Evolutionary conservation across 495 filamentous ascomycete genomes (phyloP).

Genomic region (Amphirosellinia nigrospora): DNA sequence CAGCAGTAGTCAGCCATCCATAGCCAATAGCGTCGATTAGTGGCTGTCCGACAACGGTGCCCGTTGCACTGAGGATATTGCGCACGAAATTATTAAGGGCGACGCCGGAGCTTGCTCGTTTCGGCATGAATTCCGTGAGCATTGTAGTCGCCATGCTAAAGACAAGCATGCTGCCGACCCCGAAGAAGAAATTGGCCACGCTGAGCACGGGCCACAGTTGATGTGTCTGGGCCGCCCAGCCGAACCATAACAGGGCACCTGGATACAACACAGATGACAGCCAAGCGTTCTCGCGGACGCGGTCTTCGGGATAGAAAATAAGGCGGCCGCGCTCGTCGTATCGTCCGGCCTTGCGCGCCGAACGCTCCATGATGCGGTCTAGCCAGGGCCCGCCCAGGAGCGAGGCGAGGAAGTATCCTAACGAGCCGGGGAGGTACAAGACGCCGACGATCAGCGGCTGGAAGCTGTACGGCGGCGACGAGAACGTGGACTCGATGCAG

Average conservation of each 20-base stretch:
- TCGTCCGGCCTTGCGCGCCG: slow-evolving; percentile 72
- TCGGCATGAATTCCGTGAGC: slow-evolving; percentile 90
- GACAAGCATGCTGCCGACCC: slow-evolving; percentile 86
- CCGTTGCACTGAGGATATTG: slow-evolving; percentile 85
- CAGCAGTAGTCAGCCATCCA: slow-evolving; percentile 86
- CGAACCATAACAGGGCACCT: slow-evolving; percentile 68
- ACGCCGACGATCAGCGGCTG: slow-evolving; percentile 75
- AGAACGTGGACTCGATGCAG: slow-evolving; percentile 78
- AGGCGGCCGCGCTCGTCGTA: slow-evolving; percentile 74
- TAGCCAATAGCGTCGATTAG: slow-evolving; percentile 82
- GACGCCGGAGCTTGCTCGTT: slow-evolving; percentile 73
- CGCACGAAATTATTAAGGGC: slow-evolving; percentile 87
- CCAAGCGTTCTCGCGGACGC: slow-evolving; percentile 90
- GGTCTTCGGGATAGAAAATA: slow-evolving; percentile 81
- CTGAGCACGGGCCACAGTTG: slow-evolving; percentile 55
- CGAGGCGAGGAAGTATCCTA: slow-evolving; percentile 79
- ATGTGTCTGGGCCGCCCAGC: slow-evolving; percentile 52
- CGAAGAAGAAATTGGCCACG: slow-evolving; percentile 89
- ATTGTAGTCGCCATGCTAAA: slow-evolving; percentile 81
- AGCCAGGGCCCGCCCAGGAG: slow-evolving; percentile 84
- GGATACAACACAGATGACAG: slow-evolving; percentile 80
- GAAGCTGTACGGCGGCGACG: slow-evolving; percentile 74
- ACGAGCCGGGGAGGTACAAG: slow-evolving; percentile 78
- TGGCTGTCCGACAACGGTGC: slow-evolving; percentile 74
- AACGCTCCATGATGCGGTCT: slow-evolving; percentile 85